These are phyloP conservation scores for Daldinia grandis DNA, from an alignment of 495 filamentous ascomycete genomes.

Conservation along the genomic window DNA sequence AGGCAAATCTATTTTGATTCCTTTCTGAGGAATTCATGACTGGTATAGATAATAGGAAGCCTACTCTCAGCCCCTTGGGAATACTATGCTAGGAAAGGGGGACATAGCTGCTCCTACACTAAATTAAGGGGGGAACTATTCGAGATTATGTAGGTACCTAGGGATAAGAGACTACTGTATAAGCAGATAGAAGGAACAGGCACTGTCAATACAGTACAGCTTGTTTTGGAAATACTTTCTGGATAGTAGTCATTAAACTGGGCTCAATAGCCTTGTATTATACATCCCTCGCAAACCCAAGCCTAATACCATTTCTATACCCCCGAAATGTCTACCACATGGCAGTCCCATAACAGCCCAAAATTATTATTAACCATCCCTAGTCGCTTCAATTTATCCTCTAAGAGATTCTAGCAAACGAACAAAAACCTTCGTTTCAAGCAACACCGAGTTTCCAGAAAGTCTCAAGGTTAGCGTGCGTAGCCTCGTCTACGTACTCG, in stretches of 20 bases:
- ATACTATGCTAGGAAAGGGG: no score
- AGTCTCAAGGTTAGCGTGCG: conserved; percentile 56
- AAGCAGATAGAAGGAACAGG: no score
- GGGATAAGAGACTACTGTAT: no score
- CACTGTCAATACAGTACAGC: background rate
- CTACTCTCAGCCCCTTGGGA: no score
- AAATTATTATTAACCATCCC: no score
- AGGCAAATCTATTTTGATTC: background rate
- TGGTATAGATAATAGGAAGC: no score
- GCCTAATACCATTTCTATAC: background rate
- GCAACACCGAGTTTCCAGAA: conserved; percentile 35
- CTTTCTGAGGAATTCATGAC: background rate
- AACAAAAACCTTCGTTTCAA: conserved; percentile 7
- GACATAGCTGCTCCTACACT: no score
- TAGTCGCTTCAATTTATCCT: background rate
- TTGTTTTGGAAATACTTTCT: background rate
- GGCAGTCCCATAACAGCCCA: background rate
- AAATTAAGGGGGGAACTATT: no score
- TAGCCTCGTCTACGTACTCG: conserved; percentile 62
- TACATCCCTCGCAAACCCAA: background rate
- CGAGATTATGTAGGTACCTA: no score
- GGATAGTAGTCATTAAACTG: background rate
- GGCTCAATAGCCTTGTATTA: background rate
- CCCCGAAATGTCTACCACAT: background rate
- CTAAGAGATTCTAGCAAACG: background rate